Evolutionary conservation across 345 rosid genomes (phyloP), one percentile per base, ranked within the genome.

Genomic region (Salix exigua): DNA sequence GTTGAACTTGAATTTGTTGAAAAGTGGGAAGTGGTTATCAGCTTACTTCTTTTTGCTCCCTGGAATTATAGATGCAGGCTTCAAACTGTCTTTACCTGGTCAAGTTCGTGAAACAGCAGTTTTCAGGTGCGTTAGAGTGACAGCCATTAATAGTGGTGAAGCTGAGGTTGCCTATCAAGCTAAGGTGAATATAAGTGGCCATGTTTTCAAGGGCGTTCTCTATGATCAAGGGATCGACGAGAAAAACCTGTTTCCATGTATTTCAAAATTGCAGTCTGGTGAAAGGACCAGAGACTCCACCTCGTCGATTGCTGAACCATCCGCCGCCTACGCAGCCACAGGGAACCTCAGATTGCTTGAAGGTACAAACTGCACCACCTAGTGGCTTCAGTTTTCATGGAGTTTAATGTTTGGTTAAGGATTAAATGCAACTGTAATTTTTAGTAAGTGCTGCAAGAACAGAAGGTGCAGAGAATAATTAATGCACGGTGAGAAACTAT

Each of bases 181-280:
- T 28, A 77, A 85, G 4, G 89, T 86, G 53, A 86, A 80, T 66
- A 86, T 88, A 63, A 83, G 88, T 37, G 91, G 91, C 19, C 89
- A 88, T 72, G 77, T 88, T 8, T 88, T 88, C 78, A 86, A 82
- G 73, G 91, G 91, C 7, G 80, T 81, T 69, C 89, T 88, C 4
- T 91, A 94, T 70, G 85, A 87, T 84, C 88, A 89, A 62, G 98
- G 95, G 65, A 77, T 77, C 64, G 87, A 87, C 77, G 87, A 85
- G 66, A 89, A 92, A 72, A 86, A 89, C 53, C 51, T 73, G 0
- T 65, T 81, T 37, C 83, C 89, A 21, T 77, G 85, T 67, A 80
- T 82, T 71, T 79, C 91, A 1, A 76, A 82, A 25, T 23, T 77
- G 70, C 71, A 69, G 25, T 73, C 75, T 28, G 63, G 48, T 65